These are phyloP conservation scores for Ophiosphaerella narmari DNA, from an alignment of 2,329 filamentous ascomycete genomes.

Conservation along the genomic window DNA sequence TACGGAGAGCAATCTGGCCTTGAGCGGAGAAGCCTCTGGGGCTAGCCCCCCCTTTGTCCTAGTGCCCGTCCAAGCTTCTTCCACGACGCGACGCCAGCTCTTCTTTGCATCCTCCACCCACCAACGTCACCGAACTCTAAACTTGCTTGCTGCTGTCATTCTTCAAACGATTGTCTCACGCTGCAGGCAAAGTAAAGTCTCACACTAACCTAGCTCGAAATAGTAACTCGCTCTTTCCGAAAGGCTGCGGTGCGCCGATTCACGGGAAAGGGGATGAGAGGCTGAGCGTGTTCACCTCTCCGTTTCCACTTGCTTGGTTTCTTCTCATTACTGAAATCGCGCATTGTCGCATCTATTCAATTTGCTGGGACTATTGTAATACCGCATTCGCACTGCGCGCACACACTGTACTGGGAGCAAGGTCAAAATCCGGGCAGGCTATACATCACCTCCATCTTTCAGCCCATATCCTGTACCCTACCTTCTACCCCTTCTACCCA, in stretches of 20 bases:
- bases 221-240: background rate
- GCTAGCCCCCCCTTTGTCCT: background rate
- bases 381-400: slow-evolving; percentile 24
- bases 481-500: slow-evolving; percentile 7
- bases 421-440: slow-evolving; percentile 32
- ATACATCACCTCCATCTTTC: slow-evolving; percentile 31
- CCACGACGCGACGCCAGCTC: slow-evolving; percentile 17
- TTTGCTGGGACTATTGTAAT: slow-evolving; percentile 32
- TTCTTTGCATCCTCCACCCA: slow-evolving; percentile 11
- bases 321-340: slow-evolving; percentile 30
- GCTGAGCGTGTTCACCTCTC: slow-evolving; percentile 22
- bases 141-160: background rate
- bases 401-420: slow-evolving; percentile 31
- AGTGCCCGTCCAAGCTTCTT: slow-evolving; percentile 16
- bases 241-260: slow-evolving; percentile 5
- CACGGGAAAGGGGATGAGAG: slow-evolving; percentile 10
- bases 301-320: slow-evolving; percentile 15
- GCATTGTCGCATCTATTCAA: slow-evolving; percentile 22
- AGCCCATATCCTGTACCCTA: slow-evolving; percentile 42
- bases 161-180: background rate
- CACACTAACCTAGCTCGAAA: slow-evolving; percentile 1
- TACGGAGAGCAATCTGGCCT: slow-evolving; percentile 33
- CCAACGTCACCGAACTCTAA: background rate
- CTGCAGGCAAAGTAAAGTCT: background rate
- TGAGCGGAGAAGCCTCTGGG: slow-evolving; percentile 27